phyloP scores from a whole-genome alignment of 441 rosid genomes.

The Pelargonium myrrhifolium region DNA sequence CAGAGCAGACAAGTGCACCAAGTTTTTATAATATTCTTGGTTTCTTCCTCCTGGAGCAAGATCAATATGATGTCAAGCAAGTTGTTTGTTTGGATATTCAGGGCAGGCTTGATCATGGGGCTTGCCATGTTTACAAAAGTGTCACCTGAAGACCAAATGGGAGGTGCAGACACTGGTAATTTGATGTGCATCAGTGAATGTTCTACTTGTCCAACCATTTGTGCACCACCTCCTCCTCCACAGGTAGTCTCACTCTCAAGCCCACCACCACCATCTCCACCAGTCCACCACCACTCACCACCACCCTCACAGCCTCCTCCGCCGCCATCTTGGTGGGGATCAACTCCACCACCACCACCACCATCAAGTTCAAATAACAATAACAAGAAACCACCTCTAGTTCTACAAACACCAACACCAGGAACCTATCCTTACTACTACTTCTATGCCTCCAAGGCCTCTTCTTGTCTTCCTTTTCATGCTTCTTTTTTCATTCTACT shows the following conservation, averaged over 20 bases:
- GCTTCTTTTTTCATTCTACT: background rate
- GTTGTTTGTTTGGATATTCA: conserved; percentile 15
- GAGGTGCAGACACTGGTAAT: conserved; percentile 24
- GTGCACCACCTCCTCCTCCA: conserved; percentile 4
- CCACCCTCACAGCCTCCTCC: background rate
- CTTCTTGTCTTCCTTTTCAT: background rate
- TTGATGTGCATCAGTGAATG: conserved; percentile 37
- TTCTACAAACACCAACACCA: background rate
- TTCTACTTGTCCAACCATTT: background rate
- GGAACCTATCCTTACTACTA: conserved; percentile 1
- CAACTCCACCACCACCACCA: background rate
- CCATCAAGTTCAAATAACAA: background rate
- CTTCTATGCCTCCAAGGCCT: conserved; percentile 4
- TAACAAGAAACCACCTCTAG: background rate
- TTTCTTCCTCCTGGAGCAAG: background rate
- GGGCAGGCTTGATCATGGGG: conserved; percentile 13
- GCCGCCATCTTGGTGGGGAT: no score
- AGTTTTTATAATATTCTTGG: conserved; percentile 5
- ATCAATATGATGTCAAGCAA: conserved; percentile 1
- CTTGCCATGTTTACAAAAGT: conserved; percentile 22
- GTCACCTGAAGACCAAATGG: conserved; percentile 22
- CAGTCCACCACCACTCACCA: background rate
- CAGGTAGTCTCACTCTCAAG: background rate
- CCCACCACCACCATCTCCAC: background rate
- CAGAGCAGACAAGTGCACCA: conserved; percentile 9